phyloP scores from a whole-genome alignment of 257 asterid species.

The Salvia rosmarinus region DNA sequence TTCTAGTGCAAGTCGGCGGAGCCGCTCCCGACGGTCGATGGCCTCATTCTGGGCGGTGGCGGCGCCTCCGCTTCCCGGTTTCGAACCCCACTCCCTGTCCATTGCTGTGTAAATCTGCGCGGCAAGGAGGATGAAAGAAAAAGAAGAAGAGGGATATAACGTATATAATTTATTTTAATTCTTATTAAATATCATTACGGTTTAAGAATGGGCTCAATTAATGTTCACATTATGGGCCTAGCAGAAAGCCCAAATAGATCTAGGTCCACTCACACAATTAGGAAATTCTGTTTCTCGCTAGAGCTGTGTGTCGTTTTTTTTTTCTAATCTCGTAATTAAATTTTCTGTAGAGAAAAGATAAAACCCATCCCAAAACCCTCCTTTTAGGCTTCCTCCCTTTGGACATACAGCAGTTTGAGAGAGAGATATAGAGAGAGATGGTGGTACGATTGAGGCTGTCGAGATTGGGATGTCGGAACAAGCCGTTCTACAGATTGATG shows the following conservation, averaged over 20 bases:
- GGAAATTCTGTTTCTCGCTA: background rate
- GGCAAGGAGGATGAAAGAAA: background rate
- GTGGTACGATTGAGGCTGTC: conserved; percentile 81
- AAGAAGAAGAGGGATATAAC: background rate
- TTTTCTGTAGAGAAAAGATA: background rate
- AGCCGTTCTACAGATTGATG: conserved; percentile 90
- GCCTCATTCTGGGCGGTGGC: conserved; percentile 98
- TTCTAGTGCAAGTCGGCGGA: conserved; percentile 88
- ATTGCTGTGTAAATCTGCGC: conserved; percentile 36
- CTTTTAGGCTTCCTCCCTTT: background rate
- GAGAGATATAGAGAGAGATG: conserved; percentile 43
- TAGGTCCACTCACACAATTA: background rate
- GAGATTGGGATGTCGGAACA: conserved; percentile 78
- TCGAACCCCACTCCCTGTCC: conserved; percentile 99
- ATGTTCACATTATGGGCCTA: background rate
- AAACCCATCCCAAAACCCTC: conserved; percentile 31
- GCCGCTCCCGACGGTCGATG: conserved; percentile 93
- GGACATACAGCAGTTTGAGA: background rate
- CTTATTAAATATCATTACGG: background rate
- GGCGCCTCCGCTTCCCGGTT: conserved; percentile 99
- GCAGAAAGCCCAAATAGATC: background rate
- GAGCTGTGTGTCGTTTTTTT: too few relatives aligned
- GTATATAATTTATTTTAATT: background rate
- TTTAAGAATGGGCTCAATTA: background rate
- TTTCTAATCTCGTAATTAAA: background rate